Percentiles rank a stretch among this genome's conserved stretches.
Conservation (phyloP, 768 basidiomycete genomes). For the Coprinellus micaceus region DNA sequence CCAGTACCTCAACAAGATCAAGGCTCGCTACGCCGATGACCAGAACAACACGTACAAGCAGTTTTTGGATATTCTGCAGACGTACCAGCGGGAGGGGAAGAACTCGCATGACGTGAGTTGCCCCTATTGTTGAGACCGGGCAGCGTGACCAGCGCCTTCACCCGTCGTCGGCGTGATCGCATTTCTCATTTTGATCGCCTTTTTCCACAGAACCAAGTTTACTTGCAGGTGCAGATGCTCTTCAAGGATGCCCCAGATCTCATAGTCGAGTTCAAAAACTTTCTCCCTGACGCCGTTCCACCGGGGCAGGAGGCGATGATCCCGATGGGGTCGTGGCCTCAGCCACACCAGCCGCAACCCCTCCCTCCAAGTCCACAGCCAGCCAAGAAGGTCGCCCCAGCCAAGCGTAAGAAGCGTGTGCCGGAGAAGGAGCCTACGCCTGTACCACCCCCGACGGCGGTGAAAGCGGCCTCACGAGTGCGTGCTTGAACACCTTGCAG, state of each 20-base stretch:
- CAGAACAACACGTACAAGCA: constrained; percentile 92
- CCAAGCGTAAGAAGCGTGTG: constrained; percentile 57
- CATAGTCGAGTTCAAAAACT: constrained; percentile 76
- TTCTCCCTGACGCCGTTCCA: constrained; percentile 61
- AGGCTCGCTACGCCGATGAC: constrained; percentile 82
- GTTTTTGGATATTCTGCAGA: constrained; percentile 84
- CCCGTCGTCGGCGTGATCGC: neutral
- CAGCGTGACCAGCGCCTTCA: neutral
- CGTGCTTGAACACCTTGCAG: constrained; percentile 10
- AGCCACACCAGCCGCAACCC: neutral
- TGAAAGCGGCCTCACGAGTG: constrained; percentile 38
- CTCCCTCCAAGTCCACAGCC: constrained; percentile 26
- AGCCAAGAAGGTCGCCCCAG: constrained; percentile 42
- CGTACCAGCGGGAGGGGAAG: constrained; percentile 81
- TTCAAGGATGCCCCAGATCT: constrained; percentile 83
- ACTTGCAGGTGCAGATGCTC: constrained; percentile 72
- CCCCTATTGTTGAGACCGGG: constrained; percentile 4
- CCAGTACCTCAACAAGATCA: constrained; percentile 98
- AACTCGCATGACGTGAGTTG: constrained; percentile 64
- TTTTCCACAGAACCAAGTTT: constrained; percentile 62
- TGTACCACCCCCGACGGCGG: constrained; percentile 37
- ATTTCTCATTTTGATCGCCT: constrained; percentile 9
- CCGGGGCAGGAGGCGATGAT: constrained; percentile 35
- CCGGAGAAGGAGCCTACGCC: constrained; percentile 69
- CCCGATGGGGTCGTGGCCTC: constrained; percentile 28